A percentile compares a stretch with the other conserved stretches of the same genome.
Conservation (phyloP, 768 basidiomycete species). For the Lentinus tigrinus region DNA sequence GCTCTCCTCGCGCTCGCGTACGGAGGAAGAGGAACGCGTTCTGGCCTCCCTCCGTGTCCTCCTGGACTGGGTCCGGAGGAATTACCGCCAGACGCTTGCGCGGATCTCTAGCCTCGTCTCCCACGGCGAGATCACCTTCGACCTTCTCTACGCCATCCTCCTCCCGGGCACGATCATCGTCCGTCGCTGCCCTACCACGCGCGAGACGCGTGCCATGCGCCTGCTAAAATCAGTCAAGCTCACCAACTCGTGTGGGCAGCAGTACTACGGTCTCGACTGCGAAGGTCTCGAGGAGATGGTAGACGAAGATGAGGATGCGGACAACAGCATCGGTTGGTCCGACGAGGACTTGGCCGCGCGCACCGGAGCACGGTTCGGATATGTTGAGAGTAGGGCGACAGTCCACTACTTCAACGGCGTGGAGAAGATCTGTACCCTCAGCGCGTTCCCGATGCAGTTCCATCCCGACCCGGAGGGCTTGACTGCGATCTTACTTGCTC, state of each 20-base stretch:
- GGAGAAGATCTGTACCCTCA: constrained; percentile 45
- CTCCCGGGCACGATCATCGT: constrained; percentile 51
- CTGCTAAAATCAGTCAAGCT: constrained; percentile 39
- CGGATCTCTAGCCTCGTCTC: constrained; percentile 45
- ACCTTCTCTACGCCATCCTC: constrained; percentile 48
- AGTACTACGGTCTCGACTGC: constrained; percentile 43
- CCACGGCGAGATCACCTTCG: constrained; percentile 58
- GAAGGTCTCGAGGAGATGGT: constrained; percentile 55
- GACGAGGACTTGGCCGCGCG: background rate
- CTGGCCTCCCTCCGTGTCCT: constrained; percentile 37
- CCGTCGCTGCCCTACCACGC: constrained; percentile 50
- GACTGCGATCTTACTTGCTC: constrained; percentile 35
- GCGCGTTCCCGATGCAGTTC: constrained; percentile 52
- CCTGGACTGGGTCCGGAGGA: constrained; percentile 43
- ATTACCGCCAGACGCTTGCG: constrained; percentile 46
- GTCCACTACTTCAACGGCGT: constrained; percentile 47
- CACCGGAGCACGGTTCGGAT: constrained; percentile 28
- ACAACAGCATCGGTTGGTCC: background rate
- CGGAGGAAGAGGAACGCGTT: constrained; percentile 40
- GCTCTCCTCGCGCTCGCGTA: constrained; percentile 34
- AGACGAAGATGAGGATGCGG: constrained; percentile 4
- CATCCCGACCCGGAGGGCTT: constrained; percentile 42
- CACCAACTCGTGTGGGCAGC: constrained; percentile 32
- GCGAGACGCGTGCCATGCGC: constrained; percentile 48
- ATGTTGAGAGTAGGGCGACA: constrained; percentile 33